phyloP scores from a whole-genome alignment of 352 stramenopile species.

The Halophytophthora polymorphica region DNA sequence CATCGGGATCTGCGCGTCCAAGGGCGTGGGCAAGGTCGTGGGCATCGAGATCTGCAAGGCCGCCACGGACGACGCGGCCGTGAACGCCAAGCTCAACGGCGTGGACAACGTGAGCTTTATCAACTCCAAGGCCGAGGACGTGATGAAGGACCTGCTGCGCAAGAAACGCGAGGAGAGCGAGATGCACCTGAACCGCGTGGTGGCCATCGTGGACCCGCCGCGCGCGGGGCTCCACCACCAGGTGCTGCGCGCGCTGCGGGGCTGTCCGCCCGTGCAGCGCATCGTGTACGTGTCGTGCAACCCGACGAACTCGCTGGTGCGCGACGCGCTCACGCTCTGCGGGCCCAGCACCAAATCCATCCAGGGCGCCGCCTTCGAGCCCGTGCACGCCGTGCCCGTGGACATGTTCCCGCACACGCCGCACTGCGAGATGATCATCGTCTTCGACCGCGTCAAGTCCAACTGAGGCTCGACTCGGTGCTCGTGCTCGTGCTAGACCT shows the following conservation, averaged over 20 bases:
- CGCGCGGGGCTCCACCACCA: constrained; percentile 93
- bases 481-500: too few relatives aligned
- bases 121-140: constrained; percentile 90
- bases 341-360: constrained; percentile 92
- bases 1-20: constrained; percentile 94
- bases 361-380: constrained; percentile 88
- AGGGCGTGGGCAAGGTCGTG: constrained; percentile 72
- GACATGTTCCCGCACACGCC: constrained; percentile 99
- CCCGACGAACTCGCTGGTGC: constrained; percentile 93
- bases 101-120: constrained; percentile 89
- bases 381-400: constrained; percentile 91
- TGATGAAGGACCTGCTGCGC: constrained; percentile 81
- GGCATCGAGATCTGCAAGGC: constrained; percentile 89
- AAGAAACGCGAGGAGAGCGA: constrained; percentile 58
- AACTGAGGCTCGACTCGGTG: too few relatives aligned
- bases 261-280: constrained; percentile 76
- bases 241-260: constrained; percentile 84
- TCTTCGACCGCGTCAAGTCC: constrained; percentile 91
- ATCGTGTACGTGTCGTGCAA: constrained; percentile 99
- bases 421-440: constrained; percentile 98
- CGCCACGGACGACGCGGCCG: constrained; percentile 87
- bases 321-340: constrained; percentile 90
- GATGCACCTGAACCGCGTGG: constrained; percentile 67
- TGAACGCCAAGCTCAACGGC: constrained; percentile 84
- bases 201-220: constrained; percentile 97